phyloP scores from a whole-genome alignment of 345 rosid species.

The Garcia nutans region DNA sequence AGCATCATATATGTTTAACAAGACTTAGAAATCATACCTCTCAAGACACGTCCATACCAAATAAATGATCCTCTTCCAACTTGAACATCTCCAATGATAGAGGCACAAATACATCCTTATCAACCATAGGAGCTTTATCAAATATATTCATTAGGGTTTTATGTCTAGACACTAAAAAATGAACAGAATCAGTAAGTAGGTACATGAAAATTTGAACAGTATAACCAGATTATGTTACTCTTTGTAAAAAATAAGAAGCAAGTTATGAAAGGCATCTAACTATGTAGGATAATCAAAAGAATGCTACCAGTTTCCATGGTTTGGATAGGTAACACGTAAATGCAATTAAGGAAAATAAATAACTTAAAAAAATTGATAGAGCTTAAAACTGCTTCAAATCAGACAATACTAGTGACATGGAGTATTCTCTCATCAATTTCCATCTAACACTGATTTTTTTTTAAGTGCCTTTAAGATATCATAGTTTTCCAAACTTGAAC shows the following conservation, averaged over 20 bases:
- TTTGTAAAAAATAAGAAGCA: not conserved
- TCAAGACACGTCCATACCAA: constrained; percentile 94
- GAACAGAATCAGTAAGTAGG: not conserved
- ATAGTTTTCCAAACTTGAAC: no score
- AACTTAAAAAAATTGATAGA: no score
- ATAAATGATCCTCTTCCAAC: constrained; percentile 87
- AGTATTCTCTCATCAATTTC: no score
- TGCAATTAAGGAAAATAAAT: no score
- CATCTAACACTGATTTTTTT: no score
- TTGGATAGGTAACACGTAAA: not conserved
- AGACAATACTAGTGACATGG: no score
- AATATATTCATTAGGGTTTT: constrained; percentile 87
- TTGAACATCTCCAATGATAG: constrained; percentile 80
- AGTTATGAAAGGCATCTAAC: constrained; percentile 19
- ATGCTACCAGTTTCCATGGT: not conserved
- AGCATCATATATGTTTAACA: not conserved
- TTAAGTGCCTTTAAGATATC: no score
- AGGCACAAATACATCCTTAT: constrained; percentile 87
- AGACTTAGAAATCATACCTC: constrained; percentile 51
- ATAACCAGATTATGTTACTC: not conserved
- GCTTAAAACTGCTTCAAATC: no score
- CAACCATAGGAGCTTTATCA: constrained; percentile 78
- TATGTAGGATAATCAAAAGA: not conserved
- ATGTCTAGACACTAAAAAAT: constrained; percentile 77
- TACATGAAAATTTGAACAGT: constrained; percentile 8